A percentile compares a stretch with the other conserved stretches of the same genome.
These are phyloP conservation scores for Cladosporium velox DNA, from an alignment of 2,329 filamentous ascomycete genomes.

Conservation along the genomic window DNA sequence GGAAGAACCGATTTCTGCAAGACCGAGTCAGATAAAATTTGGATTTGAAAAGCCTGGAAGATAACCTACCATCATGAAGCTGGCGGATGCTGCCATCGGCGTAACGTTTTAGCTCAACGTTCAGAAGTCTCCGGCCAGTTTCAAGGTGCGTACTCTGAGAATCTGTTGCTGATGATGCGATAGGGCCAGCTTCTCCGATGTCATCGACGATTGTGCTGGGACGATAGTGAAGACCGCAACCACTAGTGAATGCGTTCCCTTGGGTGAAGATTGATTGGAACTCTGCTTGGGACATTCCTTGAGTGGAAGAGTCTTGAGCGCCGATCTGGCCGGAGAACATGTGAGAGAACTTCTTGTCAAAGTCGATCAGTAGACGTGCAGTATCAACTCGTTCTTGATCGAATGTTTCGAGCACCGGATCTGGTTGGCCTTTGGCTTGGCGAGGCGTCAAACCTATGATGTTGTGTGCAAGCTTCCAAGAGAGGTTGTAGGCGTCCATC, in stretches of 20 bases:
- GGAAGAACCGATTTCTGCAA: neutral
- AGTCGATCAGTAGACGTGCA: neutral
- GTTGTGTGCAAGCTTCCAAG: constrained; percentile 24
- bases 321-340: neutral
- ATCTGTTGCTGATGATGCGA: neutral
- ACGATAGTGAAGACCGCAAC: neutral
- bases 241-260: neutral
- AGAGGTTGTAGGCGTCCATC: constrained; percentile 23
- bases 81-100: neutral
- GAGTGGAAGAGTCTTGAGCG: neutral
- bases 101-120: neutral
- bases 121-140: neutral
- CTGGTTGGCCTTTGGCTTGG: neutral
- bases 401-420: neutral
- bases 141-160: neutral
- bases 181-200: neutral
- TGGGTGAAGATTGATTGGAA: neutral
- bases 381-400: neutral
- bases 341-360: neutral
- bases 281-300: neutral
- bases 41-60: neutral
- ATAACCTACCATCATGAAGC: neutral
- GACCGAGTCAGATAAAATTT: neutral
- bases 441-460: neutral
- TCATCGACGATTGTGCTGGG: neutral